phyloP scores from a whole-genome alignment of 768 basidiomycete species.

The Amanita jacksonii region DNA sequence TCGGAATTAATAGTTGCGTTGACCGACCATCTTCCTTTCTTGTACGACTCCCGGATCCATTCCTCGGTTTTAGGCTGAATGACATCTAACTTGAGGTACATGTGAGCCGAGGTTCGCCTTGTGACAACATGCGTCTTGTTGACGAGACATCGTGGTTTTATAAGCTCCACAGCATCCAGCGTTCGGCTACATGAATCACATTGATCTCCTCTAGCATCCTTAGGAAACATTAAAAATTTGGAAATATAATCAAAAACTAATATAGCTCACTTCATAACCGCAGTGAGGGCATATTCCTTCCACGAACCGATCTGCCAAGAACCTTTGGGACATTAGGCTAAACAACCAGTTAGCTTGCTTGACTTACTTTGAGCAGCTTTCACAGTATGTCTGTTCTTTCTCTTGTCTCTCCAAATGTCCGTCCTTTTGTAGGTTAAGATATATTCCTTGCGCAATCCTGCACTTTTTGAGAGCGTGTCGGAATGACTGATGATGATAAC shows the following conservation, averaged over 20 bases:
- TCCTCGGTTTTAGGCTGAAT: slow-evolving; percentile 78
- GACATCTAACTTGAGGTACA: slow-evolving; percentile 81
- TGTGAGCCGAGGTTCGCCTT: slow-evolving; percentile 74
- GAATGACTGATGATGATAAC: neutral
- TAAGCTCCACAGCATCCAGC: slow-evolving; percentile 84
- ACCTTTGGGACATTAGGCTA: slow-evolving; percentile 33
- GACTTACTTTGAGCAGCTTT: slow-evolving; percentile 74
- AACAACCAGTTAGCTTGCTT: neutral
- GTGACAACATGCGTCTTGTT: slow-evolving; percentile 72
- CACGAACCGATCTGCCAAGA: slow-evolving; percentile 94
- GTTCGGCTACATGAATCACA: slow-evolving; percentile 92
- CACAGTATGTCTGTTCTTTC: slow-evolving; percentile 92
- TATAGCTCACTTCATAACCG: slow-evolving; percentile 55
- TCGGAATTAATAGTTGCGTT: slow-evolving; percentile 87
- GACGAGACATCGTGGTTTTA: slow-evolving; percentile 91
- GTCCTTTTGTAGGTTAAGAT: slow-evolving; percentile 73
- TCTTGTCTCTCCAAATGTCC: slow-evolving; percentile 71
- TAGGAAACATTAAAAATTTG: slow-evolving; percentile 1
- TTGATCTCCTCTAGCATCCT: slow-evolving; percentile 98
- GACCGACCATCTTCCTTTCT: slow-evolving; percentile 83
- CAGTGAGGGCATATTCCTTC: slow-evolving; percentile 98
- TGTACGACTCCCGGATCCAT: slow-evolving; percentile 78
- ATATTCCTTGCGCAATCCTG: slow-evolving; percentile 89
- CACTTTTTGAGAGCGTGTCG: neutral
- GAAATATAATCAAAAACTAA: neutral